phyloP scores from a whole-genome alignment of 805 yeast genomes.

The Saccharomycopsis javanensis region DNA sequence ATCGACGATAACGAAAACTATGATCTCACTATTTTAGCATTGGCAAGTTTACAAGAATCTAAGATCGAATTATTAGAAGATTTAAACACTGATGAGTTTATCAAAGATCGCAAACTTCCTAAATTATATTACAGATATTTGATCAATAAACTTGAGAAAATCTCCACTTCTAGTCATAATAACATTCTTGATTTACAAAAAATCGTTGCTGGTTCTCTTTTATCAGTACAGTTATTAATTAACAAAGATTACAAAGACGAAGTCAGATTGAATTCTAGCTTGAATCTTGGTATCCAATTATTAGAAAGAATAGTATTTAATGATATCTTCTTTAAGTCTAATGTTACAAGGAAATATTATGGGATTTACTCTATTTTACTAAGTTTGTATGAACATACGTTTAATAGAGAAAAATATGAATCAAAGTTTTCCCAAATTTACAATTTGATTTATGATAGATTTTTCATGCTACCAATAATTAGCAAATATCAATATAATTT shows the following conservation, averaged over 20 bases:
- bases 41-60: conserved; percentile 21
- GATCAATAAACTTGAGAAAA: neutral
- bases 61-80: conserved; percentile 18
- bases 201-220: conserved; percentile 13
- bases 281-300: conserved; percentile 10
- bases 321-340: neutral
- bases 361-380: conserved; percentile 10
- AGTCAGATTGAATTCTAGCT: conserved; percentile 9
- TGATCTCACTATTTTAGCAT: conserved; percentile 24
- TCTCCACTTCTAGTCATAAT: neutral
- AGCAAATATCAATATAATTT: conserved; percentile 14
- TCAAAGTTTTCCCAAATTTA: conserved; percentile 6
- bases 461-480: neutral
- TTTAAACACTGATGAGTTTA: conserved; percentile 10
- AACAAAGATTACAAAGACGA: conserved; percentile 2
- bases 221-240: conserved; percentile 11
- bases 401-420: conserved; percentile 1
- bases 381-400: conserved; percentile 13
- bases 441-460: conserved; percentile 5
- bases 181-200: conserved; percentile 6
- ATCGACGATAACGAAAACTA: conserved; percentile 17
- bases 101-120: conserved; percentile 5
- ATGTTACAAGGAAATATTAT: conserved; percentile 9
- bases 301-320: conserved; percentile 9
- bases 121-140: conserved; percentile 7